Evolutionary conservation across 1,139 yeast species (phyloP), one percentile per base, ranked within the genome.

Genomic region (Blastobotrys aristatus): DNA sequence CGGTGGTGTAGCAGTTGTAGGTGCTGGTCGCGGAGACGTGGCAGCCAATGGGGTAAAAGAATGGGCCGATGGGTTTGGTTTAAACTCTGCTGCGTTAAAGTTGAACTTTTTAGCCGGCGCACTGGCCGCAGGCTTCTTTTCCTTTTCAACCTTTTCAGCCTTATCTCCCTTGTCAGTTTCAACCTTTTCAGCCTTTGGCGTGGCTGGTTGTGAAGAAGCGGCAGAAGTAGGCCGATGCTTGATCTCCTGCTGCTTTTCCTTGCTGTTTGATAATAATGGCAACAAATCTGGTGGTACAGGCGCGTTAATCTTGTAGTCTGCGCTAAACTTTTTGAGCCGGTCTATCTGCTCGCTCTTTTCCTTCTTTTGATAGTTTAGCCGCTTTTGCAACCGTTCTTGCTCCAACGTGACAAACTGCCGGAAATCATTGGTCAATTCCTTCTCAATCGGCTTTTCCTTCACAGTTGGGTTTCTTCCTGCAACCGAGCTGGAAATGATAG

Each of bases 301-400:
- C 2, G 70, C 61, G 20, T 56, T 58, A 48, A 88, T 79, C 66
- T 86, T 87, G 66, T 86, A 86, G 57, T 78, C 84, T 45, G 87
- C 89, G 44, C 95, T 80, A 62, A 89, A 89, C 62, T 85, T 87
- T 53, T 79, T 81, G 50, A 88, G 72, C n/a, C 92, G 86, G 55
- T 84, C 82, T 56, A 87, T 51, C 18, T 69, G 60, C 39, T 67
- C 73, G 14, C 57, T 60, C 49, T 79, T 69, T 78, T 95, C 69
- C 53, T 62, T 58, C 54, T 62, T 59, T 44, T 64, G 58, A 38
- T 56, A 45, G 43, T 56, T 56, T 52, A 61, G 58, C 54, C 59
- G 57, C 58, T 59, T 62, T 47, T 57, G 64, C 32, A 64, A 53
- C 36, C 64, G 58, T 42, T 62, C 65, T 16, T 55, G 51, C 49